A percentile compares a stretch with the other conserved stretches of the same genome.
Evolutionary conservation across 176 grass and related monocot genomes (phyloP).

Genomic region (Calamus simplicifolius): DNA sequence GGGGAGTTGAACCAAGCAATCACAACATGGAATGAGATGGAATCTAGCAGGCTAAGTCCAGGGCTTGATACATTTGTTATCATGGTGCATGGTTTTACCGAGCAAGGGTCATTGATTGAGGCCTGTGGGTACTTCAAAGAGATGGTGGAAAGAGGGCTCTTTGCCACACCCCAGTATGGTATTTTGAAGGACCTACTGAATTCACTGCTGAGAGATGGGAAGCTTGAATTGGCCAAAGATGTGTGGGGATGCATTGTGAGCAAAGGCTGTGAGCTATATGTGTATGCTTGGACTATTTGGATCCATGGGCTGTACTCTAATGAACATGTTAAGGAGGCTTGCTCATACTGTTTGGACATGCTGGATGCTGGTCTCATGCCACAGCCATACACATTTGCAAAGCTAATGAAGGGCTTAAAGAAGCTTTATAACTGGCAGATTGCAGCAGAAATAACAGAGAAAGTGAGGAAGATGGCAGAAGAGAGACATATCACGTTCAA

Average conservation of each 20-base stretch:
- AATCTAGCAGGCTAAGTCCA: slow-evolving; percentile 48
- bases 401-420: slow-evolving; percentile 82
- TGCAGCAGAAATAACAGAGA: slow-evolving; percentile 83
- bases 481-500: slow-evolving; percentile 91
- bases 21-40: slow-evolving; percentile 76
- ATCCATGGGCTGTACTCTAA: slow-evolving; percentile 70
- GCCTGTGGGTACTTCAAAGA: slow-evolving; percentile 75
- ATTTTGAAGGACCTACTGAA: slow-evolving; percentile 84
- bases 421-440: slow-evolving; percentile 84
- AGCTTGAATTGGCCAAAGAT: slow-evolving; percentile 83
- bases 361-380: slow-evolving; percentile 84
- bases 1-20: slow-evolving; percentile 63
- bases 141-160: slow-evolving; percentile 76
- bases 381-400: slow-evolving; percentile 76
- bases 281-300: slow-evolving; percentile 88
- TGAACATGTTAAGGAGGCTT: slow-evolving; percentile 81
- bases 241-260: slow-evolving; percentile 68
- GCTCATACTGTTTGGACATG: slow-evolving; percentile 85
- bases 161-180: slow-evolving; percentile 71
- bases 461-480: slow-evolving; percentile 75
- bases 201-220: slow-evolving; percentile 56
- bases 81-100: slow-evolving; percentile 64
- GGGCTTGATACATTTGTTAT: slow-evolving; percentile 76
- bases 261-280: slow-evolving; percentile 80
- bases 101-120: slow-evolving; percentile 46